A percentile compares a stretch with the other conserved stretches of the same genome.
Conservation (phyloP, 257 asterid species). For the Solanum okadae region DNA sequence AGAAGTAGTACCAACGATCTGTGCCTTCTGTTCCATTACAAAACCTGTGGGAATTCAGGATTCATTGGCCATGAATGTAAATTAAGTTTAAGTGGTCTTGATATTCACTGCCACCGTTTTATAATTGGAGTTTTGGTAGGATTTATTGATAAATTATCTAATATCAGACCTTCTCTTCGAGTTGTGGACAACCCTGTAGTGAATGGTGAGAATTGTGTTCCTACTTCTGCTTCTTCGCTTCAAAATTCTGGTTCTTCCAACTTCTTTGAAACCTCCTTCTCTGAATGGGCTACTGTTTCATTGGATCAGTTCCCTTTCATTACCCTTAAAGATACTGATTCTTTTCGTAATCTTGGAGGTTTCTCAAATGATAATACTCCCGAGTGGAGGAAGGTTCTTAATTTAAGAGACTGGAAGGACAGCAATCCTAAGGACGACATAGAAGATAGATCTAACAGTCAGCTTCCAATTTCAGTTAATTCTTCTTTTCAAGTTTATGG, state of each 20-base stretch:
- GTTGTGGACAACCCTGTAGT: conserved; percentile 18
- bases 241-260: conserved; percentile 18
- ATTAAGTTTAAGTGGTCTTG: conserved; percentile 38
- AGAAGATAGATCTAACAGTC: conserved; percentile 14
- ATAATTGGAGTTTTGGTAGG: conserved; percentile 49
- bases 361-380: conserved; percentile 23
- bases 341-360: conserved; percentile 24
- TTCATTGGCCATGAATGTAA: conserved; percentile 26
- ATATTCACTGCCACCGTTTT: conserved; percentile 67
- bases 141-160: conserved; percentile 40
- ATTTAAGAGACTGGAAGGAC: conserved; percentile 21
- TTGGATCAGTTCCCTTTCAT: conserved; percentile 33
- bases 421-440: conserved; percentile 10
- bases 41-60: conserved; percentile 23
- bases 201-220: conserved; percentile 14
- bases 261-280: conserved; percentile 19
- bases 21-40: conserved; percentile 57
- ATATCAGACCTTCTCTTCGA: conserved; percentile 21
- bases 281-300: conserved; percentile 33
- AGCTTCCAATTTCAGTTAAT: conserved; percentile 9
- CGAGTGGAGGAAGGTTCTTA: conserved; percentile 31
- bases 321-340: conserved; percentile 17
- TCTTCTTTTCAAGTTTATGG: conserved; percentile 8
- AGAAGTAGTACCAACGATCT: conserved; percentile 27
- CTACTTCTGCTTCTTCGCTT: conserved; percentile 18